Evolutionary conservation across 192 early-diverging fungal genomes (phyloP).

Genomic region (Linnemannia exigua): DNA sequence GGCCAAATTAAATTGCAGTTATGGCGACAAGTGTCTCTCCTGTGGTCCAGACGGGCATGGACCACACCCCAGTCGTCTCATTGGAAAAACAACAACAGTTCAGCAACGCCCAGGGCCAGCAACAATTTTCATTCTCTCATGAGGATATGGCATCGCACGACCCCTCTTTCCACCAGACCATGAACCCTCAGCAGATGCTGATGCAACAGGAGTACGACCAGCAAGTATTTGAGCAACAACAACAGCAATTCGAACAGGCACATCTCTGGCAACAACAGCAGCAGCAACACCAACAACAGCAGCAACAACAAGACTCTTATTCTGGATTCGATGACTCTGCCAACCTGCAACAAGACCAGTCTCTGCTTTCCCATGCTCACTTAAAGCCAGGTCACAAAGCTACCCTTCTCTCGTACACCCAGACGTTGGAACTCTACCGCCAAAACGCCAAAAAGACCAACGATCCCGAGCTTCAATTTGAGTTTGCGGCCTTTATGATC

Average conservation of each 20-base stretch:
- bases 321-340: not conserved
- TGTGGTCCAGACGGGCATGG: not conserved
- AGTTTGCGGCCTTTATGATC: slow-evolving; percentile 76
- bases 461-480: slow-evolving; percentile 69
- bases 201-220: slow-evolving; percentile 29
- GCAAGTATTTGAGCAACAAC: slow-evolving; percentile 29
- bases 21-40: slow-evolving; percentile 37
- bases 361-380: slow-evolving; percentile 60
- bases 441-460: slow-evolving; percentile 74
- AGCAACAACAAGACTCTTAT: slow-evolving; percentile 13
- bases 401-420: slow-evolving; percentile 61
- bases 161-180: not conserved
- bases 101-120: slow-evolving; percentile 16
- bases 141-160: not conserved
- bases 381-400: slow-evolving; percentile 67
- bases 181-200: slow-evolving; percentile 23
- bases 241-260: slow-evolving; percentile 27
- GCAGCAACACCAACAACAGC: slow-evolving; percentile 16
- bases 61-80: not conserved
- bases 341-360: slow-evolving; percentile 9
- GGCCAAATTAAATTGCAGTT: slow-evolving; percentile 2
- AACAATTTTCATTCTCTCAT: slow-evolving; percentile 10
- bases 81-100: slow-evolving; percentile 26
- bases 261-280: slow-evolving; percentile 41
- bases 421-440: slow-evolving; percentile 69